Evolutionary conservation across 2,329 filamentous ascomycete genomes (phyloP).

Genomic region (Fusarium luffae): DNA sequence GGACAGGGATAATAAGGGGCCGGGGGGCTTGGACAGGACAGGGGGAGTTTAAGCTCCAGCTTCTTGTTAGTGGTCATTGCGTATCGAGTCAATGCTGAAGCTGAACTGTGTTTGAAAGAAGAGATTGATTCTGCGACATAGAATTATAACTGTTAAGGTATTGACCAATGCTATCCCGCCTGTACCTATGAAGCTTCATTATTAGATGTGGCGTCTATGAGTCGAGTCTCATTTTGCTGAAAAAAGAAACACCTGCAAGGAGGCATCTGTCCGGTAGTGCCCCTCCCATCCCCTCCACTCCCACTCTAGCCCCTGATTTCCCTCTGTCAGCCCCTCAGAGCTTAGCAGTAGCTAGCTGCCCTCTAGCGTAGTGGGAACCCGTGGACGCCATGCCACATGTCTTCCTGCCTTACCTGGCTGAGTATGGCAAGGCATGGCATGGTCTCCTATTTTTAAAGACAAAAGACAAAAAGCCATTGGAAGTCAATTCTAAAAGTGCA

Average conservation of each 20-base stretch:
- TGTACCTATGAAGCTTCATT: background rate
- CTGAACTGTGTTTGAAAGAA: background rate
- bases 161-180: background rate
- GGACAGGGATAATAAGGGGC: slow-evolving; percentile 32
- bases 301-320: slow-evolving; percentile 11
- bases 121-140: background rate
- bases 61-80: slow-evolving; percentile 1
- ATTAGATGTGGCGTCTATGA: background rate
- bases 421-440: background rate
- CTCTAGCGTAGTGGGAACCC: slow-evolving; percentile 11
- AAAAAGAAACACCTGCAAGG: slow-evolving; percentile 10
- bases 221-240: slow-evolving; percentile 3
- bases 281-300: background rate
- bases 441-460: slow-evolving; percentile 28
- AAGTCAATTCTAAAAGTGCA: background rate
- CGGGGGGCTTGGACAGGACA: slow-evolving; percentile 15
- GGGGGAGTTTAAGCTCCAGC: slow-evolving; percentile 19
- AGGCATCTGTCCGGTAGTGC: slow-evolving; percentile 13
- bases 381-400: slow-evolving; percentile 29
- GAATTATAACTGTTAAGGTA: background rate
- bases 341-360: background rate
- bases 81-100: slow-evolving; percentile 1
- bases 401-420: slow-evolving; percentile 33
- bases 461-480: slow-evolving; percentile 5
- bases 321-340: slow-evolving; percentile 16